Evolutionary conservation across 768 basidiomycete species (phyloP), one percentile per base, ranked within the genome.

Genomic region (Pulveroboletus sp.): DNA sequence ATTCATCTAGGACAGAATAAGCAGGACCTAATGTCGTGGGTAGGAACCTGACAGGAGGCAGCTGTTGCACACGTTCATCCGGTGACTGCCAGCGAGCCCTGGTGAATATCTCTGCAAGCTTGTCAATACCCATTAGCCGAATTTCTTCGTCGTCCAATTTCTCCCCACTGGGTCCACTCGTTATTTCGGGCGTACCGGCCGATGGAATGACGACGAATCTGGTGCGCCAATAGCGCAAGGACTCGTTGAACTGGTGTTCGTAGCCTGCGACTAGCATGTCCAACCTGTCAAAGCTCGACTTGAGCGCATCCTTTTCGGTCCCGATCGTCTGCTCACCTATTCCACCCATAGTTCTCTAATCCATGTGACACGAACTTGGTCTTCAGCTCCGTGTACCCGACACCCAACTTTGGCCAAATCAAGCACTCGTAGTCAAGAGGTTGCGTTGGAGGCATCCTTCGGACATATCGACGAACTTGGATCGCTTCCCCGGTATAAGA

Each of bases 141-240:
- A 86, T 83, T 67, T 95, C 93, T 66, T 93, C 90, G 28, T 92
- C 89, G 57, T 84, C 82, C 43, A 95, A 75, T 46, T 74, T 75
- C 63, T 95, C 93, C 1, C 85, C 87, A 2, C 77, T 76, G 0
- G 86, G 76, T 0, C 83, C 82, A 11, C 73, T 70, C 39, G 71
- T 76, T 2, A 75, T 63, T 31, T 74, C 70, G 4, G 79, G 91
- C 51, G 82, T 76, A 33, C 90, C 86, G 13, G 79, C 74, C 0
- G 91, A 85, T 0, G 95, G 95, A 27, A 99, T 88, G 17, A 99
- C 83, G 24, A 98, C 77, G 65, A 96, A 96, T 18, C 94, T 78
- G 0, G 93, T 97, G 11, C 94, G 79, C 91, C 95, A 96, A 60
- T 95, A 95, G 40, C 89, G 82, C 30, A 94, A 73, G 2, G 87